Evolutionary conservation across 139 green algal species (phyloP).

Genomic region (Chlorokybus atmophyticus): DNA sequence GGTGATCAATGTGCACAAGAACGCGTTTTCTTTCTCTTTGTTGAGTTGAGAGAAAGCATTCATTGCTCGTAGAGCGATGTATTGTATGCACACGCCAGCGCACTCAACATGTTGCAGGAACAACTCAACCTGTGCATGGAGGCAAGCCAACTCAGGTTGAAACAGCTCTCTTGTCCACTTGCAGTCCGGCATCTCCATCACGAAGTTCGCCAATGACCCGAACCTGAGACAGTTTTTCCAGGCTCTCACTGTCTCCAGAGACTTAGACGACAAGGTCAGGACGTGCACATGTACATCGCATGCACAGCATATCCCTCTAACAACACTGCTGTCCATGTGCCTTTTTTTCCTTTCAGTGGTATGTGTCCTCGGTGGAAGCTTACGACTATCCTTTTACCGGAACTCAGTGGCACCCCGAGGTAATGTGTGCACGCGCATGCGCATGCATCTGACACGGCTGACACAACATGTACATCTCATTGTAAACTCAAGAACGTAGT

Average conservation of each 20-base stretch:
- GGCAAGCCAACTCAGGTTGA: neutral
- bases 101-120: no score
- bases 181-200: neutral
- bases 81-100: no score
- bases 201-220: slow-evolving; percentile 1
- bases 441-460: no score
- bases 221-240: slow-evolving; percentile 20
- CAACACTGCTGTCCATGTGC: neutral
- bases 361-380: slow-evolving; percentile 19
- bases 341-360: slow-evolving; percentile 4
- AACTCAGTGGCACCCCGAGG: slow-evolving; percentile 27
- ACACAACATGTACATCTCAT: no score
- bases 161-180: neutral
- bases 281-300: neutral
- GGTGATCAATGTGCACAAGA: neutral
- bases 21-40: neutral
- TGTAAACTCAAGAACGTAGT: no score
- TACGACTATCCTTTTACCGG: slow-evolving; percentile 15
- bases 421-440: no score
- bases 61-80: no score
- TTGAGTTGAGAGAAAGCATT: neutral
- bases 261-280: slow-evolving; percentile 17
- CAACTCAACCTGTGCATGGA: no score
- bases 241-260: slow-evolving; percentile 14
- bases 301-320: neutral